Conservation (phyloP, 2,329 filamentous ascomycete genomes). For the Fonsecaea erecta region DNA sequence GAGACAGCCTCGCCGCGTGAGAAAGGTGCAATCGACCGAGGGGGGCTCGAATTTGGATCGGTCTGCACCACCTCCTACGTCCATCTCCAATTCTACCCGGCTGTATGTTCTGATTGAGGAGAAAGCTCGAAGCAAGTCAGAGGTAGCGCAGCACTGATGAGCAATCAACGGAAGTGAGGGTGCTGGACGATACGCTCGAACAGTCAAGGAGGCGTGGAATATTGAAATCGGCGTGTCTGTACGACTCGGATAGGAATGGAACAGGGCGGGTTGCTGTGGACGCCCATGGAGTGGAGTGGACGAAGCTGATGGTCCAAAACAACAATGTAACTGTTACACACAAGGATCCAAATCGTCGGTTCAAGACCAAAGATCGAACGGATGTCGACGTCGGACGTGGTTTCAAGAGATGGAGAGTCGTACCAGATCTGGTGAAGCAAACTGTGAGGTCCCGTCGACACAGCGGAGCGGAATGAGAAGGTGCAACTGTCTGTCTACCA, state of each 20-base stretch:
- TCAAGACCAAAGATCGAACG: neutral
- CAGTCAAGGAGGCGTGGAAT: slow-evolving; percentile 26
- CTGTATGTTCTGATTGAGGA: neutral
- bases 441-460: slow-evolving; percentile 21
- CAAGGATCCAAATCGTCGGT: neutral
- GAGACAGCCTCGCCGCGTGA: neutral
- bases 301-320: slow-evolving; percentile 3
- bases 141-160: slow-evolving; percentile 5
- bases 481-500: neutral
- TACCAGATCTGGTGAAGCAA: slow-evolving; percentile 17
- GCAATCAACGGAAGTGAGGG: slow-evolving; percentile 5
- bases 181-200: slow-evolving; percentile 20
- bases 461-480: neutral
- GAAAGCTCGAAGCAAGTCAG: neutral
- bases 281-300: neutral
- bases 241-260: slow-evolving; percentile 10
- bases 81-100: neutral
- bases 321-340: slow-evolving; percentile 11
- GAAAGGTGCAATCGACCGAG: neutral
- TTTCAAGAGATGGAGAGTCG: slow-evolving; percentile 17
- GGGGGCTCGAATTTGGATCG: neutral
- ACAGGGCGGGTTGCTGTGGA: neutral
- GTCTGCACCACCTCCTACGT: neutral
- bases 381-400: slow-evolving; percentile 16
- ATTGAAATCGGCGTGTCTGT: slow-evolving; percentile 32